Conservation (phyloP, 2,329 filamentous ascomycete genomes). For the Zalaria obscura region DNA sequence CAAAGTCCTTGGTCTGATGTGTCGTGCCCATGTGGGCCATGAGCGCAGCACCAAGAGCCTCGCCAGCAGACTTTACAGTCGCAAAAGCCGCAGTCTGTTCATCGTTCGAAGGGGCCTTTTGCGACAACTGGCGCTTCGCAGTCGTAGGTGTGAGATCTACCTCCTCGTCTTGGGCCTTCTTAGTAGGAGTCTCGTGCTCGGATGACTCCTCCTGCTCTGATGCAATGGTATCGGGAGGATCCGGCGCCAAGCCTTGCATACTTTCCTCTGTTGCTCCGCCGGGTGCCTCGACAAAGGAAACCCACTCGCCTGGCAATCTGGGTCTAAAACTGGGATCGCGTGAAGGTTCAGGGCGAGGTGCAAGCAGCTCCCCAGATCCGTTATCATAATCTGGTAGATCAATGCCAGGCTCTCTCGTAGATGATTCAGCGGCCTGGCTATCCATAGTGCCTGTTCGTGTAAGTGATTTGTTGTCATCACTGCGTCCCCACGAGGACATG, state of each 20-base stretch:
- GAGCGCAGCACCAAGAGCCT: conserved; percentile 33
- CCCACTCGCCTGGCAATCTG: conserved; percentile 38
- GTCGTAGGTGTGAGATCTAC: conserved; percentile 20
- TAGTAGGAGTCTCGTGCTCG: background rate
- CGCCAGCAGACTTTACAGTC: conserved; percentile 31
- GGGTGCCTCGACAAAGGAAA: conserved; percentile 31
- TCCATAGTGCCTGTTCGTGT: conserved; percentile 9
- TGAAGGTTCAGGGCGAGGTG: conserved; percentile 5
- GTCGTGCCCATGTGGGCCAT: conserved; percentile 22
- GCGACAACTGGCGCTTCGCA: conserved; percentile 16
- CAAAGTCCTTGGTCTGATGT: conserved; percentile 19
- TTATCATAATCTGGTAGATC: background rate
- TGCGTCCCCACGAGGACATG: conserved; percentile 23
- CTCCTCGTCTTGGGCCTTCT: conserved; percentile 4
- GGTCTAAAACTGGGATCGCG: conserved; percentile 32
- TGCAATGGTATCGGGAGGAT: no score
- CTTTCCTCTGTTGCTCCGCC: conserved; percentile 8
- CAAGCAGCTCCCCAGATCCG: background rate
- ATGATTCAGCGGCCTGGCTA: conserved; percentile 3
- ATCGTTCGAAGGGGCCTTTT: conserved; percentile 8
- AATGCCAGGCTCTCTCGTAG: background rate
- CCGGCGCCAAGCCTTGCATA: background rate
- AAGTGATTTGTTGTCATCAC: conserved; percentile 19
- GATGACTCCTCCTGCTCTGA: no score
- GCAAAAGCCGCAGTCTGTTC: conserved; percentile 21